Conservation (phyloP, 2,329 filamentous ascomycete genomes). For the Botrytis medusae region DNA sequence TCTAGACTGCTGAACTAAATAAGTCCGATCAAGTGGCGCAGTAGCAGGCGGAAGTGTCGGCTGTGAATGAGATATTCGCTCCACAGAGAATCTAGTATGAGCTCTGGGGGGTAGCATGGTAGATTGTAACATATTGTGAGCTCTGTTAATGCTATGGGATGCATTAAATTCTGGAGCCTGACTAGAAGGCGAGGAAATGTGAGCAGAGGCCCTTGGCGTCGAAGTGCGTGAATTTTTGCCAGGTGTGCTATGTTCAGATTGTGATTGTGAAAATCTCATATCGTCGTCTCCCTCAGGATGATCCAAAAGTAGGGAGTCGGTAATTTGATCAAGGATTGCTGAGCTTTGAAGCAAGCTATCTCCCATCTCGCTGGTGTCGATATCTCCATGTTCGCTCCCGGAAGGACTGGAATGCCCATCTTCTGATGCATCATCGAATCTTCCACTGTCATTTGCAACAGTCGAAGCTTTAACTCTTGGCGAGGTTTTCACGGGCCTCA, state of each 20-base stretch:
- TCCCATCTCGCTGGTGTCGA: conserved; percentile 28
- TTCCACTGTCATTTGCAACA: conserved; percentile 36
- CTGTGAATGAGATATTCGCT: conserved; percentile 38
- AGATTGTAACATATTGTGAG: conserved; percentile 32
- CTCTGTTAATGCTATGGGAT: not conserved
- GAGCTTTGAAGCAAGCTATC: conserved; percentile 38
- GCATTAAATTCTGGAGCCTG: conserved; percentile 1
- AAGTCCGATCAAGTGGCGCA: not conserved
- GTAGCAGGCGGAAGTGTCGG: conserved; percentile 26
- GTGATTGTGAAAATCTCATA: conserved; percentile 33
- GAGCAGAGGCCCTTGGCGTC: conserved; percentile 55
- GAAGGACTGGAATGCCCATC: conserved; percentile 35
- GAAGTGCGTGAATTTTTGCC: conserved; percentile 12
- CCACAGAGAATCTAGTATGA: conserved; percentile 33
- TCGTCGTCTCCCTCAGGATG: conserved; percentile 38
- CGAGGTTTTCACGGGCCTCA: not conserved
- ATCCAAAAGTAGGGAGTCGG: conserved; percentile 36
- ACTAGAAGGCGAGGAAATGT: conserved; percentile 36
- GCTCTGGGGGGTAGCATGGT: conserved; percentile 32
- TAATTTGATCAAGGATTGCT: conserved; percentile 38
- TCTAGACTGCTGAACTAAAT: not conserved
- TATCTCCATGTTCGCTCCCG: conserved; percentile 27
- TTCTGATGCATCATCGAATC: conserved; percentile 41
- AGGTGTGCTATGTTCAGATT: not conserved
- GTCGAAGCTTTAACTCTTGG: conserved; percentile 27